Evolutionary conservation across 768 basidiomycete species (phyloP), one percentile per base, ranked within the genome.

Genomic region (Pulveroboletus sp.): DNA sequence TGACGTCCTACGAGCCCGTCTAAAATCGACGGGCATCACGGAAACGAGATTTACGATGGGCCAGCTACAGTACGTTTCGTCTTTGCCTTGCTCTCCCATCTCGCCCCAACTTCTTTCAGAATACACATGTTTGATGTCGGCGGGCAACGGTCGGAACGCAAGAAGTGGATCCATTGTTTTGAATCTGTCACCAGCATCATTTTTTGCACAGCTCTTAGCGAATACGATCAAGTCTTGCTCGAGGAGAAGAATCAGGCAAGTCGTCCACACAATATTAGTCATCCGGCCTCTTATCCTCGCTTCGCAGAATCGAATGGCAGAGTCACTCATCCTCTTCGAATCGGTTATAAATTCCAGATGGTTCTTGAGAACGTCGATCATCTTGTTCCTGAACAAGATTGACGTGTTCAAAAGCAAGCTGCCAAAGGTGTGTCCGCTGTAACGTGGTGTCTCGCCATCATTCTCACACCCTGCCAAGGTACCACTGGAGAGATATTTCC

Each of bases 11-110:
- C 75, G 91, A 21, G 90, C 91, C n/a, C 80, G 92, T 55, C 82
- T 83, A 49, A 94, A 94, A 74, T 91, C 85, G 47, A 85, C 88
- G 3, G 93, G 93, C 16, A 94, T 97, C 58, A 85, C 83, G 6
- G 94, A 97, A 70, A 97, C 94, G 6, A 70, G 85, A 60, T 90
- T 90, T 49, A 75, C 73, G 12, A 80, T 89, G 77, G 87, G 85
- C 3, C 79, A 75, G 41, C 63, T 82, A 6, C 78, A 79, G 79
- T 82, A 53, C 49, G 77, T 76, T 14, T 19, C 2, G 16, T 24
- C 2, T 5, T 3, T 19, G 11, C 0, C 5, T 35, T 10, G 0
- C 1, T 2, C 1, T 40, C 8, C 2, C 17, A 0, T 33, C 17
- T 42, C 19, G 6, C 19, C n/a, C 25, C 36, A 40, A 19, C 4